Conservation (phyloP, 345 rosid species). For the Salix arbutifolia region DNA sequence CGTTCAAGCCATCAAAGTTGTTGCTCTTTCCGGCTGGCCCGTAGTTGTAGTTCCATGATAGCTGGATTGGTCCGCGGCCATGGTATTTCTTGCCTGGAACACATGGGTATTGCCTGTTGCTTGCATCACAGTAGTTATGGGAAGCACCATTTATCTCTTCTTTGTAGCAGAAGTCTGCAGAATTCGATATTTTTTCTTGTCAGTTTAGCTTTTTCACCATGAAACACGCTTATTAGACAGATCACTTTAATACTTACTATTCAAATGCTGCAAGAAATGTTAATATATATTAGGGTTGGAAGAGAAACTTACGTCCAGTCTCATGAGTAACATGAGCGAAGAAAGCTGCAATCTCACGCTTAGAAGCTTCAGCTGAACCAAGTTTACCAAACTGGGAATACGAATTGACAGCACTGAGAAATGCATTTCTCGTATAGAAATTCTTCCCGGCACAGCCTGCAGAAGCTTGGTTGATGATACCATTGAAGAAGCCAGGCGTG, state of each 20-base stretch:
- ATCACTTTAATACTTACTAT: too few relatives aligned
- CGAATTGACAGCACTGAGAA: constrained; percentile 23
- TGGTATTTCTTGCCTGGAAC: constrained; percentile 39
- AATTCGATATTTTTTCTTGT: background rate
- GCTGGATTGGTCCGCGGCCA: constrained; percentile 50
- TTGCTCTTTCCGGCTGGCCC: constrained; percentile 41
- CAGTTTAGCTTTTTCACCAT: too few relatives aligned
- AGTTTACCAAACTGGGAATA: constrained; percentile 33
- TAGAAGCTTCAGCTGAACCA: constrained; percentile 35
- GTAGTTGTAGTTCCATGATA: constrained; percentile 52
- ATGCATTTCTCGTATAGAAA: constrained; percentile 38
- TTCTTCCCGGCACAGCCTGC: constrained; percentile 32
- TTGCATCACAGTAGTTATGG: constrained; percentile 40
- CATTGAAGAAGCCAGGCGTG: constrained; percentile 36
- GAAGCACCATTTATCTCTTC: constrained; percentile 52
- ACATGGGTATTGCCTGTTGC: constrained; percentile 47
- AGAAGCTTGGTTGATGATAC: constrained; percentile 32
- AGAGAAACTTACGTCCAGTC: constrained; percentile 35
- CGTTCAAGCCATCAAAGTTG: constrained; percentile 35
- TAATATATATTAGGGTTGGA: background rate
- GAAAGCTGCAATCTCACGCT: constrained; percentile 48
- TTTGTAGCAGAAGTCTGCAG: constrained; percentile 51
- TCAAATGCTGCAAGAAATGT: background rate
- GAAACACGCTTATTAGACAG: too few relatives aligned
- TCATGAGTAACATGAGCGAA: constrained; percentile 52